These are phyloP conservation scores for Aspergillus fructus DNA, from an alignment of 2,329 filamentous ascomycete species.

Conservation along the genomic window DNA sequence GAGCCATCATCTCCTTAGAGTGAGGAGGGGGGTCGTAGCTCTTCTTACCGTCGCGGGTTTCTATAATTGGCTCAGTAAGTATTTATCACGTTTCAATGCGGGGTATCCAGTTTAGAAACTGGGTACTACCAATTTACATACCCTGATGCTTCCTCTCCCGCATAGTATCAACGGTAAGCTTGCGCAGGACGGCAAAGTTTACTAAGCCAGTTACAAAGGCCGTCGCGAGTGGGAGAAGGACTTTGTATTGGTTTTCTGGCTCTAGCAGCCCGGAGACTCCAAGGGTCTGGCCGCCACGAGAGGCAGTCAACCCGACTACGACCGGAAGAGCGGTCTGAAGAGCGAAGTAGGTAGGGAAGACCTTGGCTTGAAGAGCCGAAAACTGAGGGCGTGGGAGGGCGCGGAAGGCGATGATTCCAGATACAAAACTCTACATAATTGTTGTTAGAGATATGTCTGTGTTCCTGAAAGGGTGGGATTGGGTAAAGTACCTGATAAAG, in stretches of 20 bases:
- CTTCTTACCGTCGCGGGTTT: slow-evolving; percentile 85
- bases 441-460: neutral
- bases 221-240: slow-evolving; percentile 66
- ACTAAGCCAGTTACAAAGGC: slow-evolving; percentile 69
- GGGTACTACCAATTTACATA: slow-evolving; percentile 40
- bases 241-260: slow-evolving; percentile 61
- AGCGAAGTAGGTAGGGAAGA: slow-evolving; percentile 81
- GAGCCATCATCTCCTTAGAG: slow-evolving; percentile 75
- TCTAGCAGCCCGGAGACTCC: slow-evolving; percentile 42
- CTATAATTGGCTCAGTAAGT: slow-evolving; percentile 38
- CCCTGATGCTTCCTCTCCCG: slow-evolving; percentile 75
- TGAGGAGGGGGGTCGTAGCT: slow-evolving; percentile 77
- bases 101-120: neutral
- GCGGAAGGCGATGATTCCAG: slow-evolving; percentile 72
- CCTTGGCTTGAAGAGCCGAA: slow-evolving; percentile 71
- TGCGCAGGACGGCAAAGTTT: slow-evolving; percentile 72
- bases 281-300: slow-evolving; percentile 49
- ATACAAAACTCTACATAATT: slow-evolving; percentile 67
- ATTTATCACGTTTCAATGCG: neutral
- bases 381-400: slow-evolving; percentile 78
- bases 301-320: slow-evolving; percentile 76
- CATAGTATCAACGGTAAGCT: slow-evolving; percentile 73
- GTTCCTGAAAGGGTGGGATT: slow-evolving; percentile 51
- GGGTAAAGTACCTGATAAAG: slow-evolving; percentile 72
- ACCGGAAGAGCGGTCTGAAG: slow-evolving; percentile 76